Evolutionary conservation across 306 rosid genomes (phyloP), one percentile per base, ranked within the genome.

Genomic region (Crotalaria pallida): DNA sequence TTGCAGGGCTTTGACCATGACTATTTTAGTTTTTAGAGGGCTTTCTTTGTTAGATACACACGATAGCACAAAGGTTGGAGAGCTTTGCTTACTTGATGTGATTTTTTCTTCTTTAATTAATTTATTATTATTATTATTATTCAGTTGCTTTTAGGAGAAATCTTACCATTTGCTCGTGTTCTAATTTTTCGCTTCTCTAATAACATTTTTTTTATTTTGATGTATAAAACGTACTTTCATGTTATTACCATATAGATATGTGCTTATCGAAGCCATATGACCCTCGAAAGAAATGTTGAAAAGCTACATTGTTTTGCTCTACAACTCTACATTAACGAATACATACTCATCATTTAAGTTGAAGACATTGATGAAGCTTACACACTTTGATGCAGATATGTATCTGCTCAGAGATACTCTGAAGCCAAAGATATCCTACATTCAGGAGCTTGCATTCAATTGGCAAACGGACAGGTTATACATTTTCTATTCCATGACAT

Each of bases 401-500:
- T 80, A 13, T 63, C 90, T 71, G 91, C 88, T 56, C 77, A 91
- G 79, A 89, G 91, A 84, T 81, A 66, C 77, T 49, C 86, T 23
- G 99, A 94, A 70, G 97, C 96, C 51, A 77, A 87, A 84, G 97
- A 88, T 82, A 74, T 94, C 74, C 85, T 91, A 67, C 87, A 91
- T 60, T 84, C 96, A 0, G 99, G 99, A 61, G 91, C 96, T 27
- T 87, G 96, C 91, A 62, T 80, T 62, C 99, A 94, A 48, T 59
- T 94, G 82, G 77, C 88, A 60, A 78, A 78, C 36, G 89, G 75
- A 45, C 99, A 94, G 99, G 99, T 94, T 65, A 48, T 68, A 64
- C 65, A 18, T 31, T 44, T 58, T 72, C 22, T 51, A 44, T 65
- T 50, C 65, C 27, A n/a, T 77, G 67, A 15, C 52, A 49, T 78